These are phyloP conservation scores for Mortierella sp. DNA, from an alignment of 371 early-diverging fungal species.

Conservation along the genomic window DNA sequence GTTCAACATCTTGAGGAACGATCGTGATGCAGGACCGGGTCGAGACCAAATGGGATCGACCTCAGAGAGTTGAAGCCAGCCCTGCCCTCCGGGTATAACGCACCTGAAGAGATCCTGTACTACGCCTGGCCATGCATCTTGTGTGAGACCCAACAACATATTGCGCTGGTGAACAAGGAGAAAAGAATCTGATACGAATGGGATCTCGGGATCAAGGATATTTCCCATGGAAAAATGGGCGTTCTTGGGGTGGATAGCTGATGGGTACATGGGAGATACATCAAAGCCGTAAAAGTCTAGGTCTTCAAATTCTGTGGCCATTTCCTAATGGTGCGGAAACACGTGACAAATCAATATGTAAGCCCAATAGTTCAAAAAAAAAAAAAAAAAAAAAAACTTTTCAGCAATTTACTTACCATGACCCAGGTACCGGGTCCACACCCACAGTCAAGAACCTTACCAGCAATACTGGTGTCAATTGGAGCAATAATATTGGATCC, in stretches of 20 bases:
- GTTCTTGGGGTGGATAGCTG: constrained; percentile 66
- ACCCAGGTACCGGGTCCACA: constrained; percentile 56
- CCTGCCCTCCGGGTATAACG: constrained; percentile 37
- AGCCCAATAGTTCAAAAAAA: neutral
- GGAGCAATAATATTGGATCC: constrained; percentile 50
- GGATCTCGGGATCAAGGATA: constrained; percentile 60
- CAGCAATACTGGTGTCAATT: constrained; percentile 33
- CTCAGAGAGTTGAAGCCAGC: constrained; percentile 60
- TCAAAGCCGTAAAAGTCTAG: constrained; percentile 65
- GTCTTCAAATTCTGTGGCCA: constrained; percentile 50
- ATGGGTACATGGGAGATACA: constrained; percentile 66
- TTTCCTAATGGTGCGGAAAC: constrained; percentile 29
- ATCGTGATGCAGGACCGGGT: constrained; percentile 60
- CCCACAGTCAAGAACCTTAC: constrained; percentile 51
- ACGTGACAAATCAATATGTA: neutral
- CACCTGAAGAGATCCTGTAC: constrained; percentile 47
- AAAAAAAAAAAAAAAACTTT: neutral
- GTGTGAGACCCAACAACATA: constrained; percentile 46
- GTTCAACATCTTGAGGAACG: constrained; percentile 50
- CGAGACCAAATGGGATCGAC: constrained; percentile 63
- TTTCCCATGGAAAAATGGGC: constrained; percentile 64
- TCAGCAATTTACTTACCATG: constrained; percentile 32
- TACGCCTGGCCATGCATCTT: constrained; percentile 54
- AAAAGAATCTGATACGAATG: constrained; percentile 61
- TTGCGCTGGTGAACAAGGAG: constrained; percentile 64